These are phyloP conservation scores for Noccaea bulbosa DNA, from an alignment of 345 rosid genomes.

Conservation along the genomic window DNA sequence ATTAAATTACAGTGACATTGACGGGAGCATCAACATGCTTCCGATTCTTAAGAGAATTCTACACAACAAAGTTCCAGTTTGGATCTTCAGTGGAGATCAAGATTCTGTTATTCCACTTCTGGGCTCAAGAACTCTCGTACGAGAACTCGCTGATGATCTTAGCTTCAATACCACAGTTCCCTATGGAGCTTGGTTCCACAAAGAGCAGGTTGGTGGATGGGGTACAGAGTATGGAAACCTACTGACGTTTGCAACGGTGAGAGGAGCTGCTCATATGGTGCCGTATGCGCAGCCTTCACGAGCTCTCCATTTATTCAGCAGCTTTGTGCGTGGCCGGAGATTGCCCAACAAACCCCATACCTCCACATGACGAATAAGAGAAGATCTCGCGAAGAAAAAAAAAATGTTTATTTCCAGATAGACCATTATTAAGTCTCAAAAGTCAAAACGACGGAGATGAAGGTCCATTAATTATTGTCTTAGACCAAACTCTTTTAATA, in stretches of 20 bases:
- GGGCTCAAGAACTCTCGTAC: constrained; percentile 78
- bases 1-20: constrained; percentile 62
- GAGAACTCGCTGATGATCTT: constrained; percentile 75
- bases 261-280: constrained; percentile 91
- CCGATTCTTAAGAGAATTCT: constrained; percentile 74
- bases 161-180: constrained; percentile 67
- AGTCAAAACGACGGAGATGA: too few relatives aligned
- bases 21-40: constrained; percentile 70
- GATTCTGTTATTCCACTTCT: constrained; percentile 84
- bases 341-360: constrained; percentile 55
- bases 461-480: too few relatives aligned
- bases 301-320: constrained; percentile 74
- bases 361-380: too few relatives aligned
- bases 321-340: constrained; percentile 64
- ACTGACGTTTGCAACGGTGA: constrained; percentile 69
- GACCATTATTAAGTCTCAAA: too few relatives aligned
- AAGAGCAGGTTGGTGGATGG: constrained; percentile 88
- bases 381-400: too few relatives aligned
- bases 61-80: constrained; percentile 64
- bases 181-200: constrained; percentile 88
- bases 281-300: constrained; percentile 81
- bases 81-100: constrained; percentile 92
- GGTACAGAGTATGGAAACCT: constrained; percentile 68
- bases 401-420: too few relatives aligned
- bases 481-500: too few relatives aligned